phyloP scores from a whole-genome alignment of 106 monocot species.

The Allium fistulosum region DNA sequence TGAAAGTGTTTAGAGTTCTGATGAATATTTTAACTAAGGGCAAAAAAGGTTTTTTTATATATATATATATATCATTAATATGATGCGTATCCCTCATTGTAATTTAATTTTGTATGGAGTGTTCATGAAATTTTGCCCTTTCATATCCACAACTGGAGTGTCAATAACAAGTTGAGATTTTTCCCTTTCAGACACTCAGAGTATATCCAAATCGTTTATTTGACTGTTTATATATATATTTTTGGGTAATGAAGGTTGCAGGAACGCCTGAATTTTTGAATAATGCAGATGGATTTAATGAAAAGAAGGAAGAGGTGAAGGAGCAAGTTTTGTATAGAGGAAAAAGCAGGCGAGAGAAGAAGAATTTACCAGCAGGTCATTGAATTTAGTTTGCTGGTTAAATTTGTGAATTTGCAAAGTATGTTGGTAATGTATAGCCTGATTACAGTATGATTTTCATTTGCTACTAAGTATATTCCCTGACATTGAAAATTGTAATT shows the following conservation, averaged over 20 bases:
- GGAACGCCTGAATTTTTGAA: constrained; percentile 90
- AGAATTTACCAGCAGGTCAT: constrained; percentile 59
- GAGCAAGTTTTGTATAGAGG: constrained; percentile 19
- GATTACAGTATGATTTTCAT: too few relatives aligned
- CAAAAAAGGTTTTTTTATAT: too few relatives aligned
- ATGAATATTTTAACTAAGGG: too few relatives aligned
- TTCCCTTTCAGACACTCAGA: not conserved
- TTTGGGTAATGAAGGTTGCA: constrained; percentile 27
- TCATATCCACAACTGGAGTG: not conserved
- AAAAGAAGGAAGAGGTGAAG: constrained; percentile 16
- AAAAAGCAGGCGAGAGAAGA: constrained; percentile 50
- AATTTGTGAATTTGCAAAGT: not conserved
- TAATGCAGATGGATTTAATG: constrained; percentile 24
- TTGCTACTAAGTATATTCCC: too few relatives aligned
- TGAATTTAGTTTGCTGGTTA: not conserved
- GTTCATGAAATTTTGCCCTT: too few relatives aligned
- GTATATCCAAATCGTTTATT: not conserved
- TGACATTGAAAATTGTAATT: too few relatives aligned
- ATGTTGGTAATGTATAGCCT: not conserved
- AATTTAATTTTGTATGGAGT: too few relatives aligned
- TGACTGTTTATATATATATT: constrained; percentile 6
- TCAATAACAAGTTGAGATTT: not conserved
- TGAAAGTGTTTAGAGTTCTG: too few relatives aligned
- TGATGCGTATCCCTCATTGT: too few relatives aligned
- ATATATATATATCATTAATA: too few relatives aligned